Evolutionary conservation across 345 rosid genomes (phyloP), one percentile per base, ranked within the genome.

Genomic region (Ceriops decandra): DNA sequence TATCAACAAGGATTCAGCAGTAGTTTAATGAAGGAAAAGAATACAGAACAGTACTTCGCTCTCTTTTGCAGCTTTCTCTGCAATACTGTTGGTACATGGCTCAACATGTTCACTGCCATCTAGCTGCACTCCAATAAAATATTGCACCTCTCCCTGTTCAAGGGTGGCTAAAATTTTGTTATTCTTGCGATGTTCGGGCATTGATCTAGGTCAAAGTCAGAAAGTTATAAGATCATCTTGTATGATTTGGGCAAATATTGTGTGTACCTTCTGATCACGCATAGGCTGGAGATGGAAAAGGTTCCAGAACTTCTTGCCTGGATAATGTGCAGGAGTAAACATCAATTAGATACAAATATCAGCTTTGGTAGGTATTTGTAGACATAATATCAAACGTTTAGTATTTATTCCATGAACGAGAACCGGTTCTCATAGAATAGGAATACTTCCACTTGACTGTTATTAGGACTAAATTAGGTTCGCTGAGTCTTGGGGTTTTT

Each of bases 301-400:
- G 80, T 91, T 93, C 98, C 98, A 93, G 74, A 93, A 93, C 82
- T 93, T 93, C 79, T 91, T 93, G n/a, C 98, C 98, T 93, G 82
- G 52, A 76, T 71, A 1, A 0, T 5, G 28, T 21, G 59, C 28
- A 24, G 16, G 17, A 13, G 6, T 56, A 27, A 56, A 56, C 26
- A 56, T 24, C 31, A 56, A 56, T 24, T 9, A 27, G 28, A 11
- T 11, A 56, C 28, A 21, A 24, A 56, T 21, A 56, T 56, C 31
- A 10, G 11, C 16, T 10, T 56, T 56, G 28, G 17, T 24, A 4
- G 6, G 30, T 54, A 56, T 24, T 56, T 24, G 30, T 11, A 56
- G 31, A 24, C 17, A 11, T 42, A 11, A 13, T 42, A 13, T 42
- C 49, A 42, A 42, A 42, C 5, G 0, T 15, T 17, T 42, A 42